Evolutionary conservation across 306 rosid species (phyloP).

Genomic region (Acacia crassicarpa): DNA sequence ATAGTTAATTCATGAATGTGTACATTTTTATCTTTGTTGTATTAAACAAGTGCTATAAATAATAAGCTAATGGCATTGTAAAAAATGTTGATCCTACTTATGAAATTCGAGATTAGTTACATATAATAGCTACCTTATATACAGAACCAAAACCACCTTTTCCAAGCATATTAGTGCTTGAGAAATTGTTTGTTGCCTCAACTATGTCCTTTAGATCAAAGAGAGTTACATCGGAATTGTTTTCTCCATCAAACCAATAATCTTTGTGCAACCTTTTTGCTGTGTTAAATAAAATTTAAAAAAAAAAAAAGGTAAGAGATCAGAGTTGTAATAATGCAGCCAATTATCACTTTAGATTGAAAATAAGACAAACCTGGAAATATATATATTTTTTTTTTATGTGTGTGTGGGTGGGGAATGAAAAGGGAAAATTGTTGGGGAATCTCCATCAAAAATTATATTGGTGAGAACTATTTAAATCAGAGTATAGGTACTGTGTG

Average conservation of each 20-base stretch:
- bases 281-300: neutral
- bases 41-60: neutral
- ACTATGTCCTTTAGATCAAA: constrained; percentile 39
- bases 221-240: constrained; percentile 38
- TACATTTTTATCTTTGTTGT: neutral
- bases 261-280: neutral
- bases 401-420: neutral
- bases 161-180: neutral
- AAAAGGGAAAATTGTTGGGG: too few relatives aligned
- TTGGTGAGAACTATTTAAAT: too few relatives aligned
- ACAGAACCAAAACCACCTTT: neutral
- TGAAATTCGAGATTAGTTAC: neutral
- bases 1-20: neutral
- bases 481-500: too few relatives aligned
- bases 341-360: neutral
- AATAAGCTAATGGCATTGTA: neutral
- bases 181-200: constrained; percentile 56
- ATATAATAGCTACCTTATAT: neutral
- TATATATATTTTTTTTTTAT: too few relatives aligned
- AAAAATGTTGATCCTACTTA: neutral
- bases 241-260: constrained; percentile 19
- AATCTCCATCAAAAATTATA: too few relatives aligned
- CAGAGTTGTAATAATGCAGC: neutral
- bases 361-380: neutral
- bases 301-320: neutral